phyloP scores from a whole-genome alignment of 2,329 filamentous ascomycete species.

The Paecilomyces dactylethromorphus region DNA sequence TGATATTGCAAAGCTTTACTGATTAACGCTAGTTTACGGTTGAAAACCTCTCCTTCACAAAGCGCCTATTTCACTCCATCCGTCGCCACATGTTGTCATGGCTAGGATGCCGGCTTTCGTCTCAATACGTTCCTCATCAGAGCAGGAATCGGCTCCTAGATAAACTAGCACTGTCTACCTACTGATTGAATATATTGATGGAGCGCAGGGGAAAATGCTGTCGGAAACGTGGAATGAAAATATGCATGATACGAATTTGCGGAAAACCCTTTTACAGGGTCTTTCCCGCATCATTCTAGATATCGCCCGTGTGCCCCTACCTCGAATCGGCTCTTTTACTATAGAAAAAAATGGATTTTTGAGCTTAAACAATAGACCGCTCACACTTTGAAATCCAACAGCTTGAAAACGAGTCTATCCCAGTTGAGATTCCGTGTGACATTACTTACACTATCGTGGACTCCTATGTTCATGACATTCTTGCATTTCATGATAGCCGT shows the following conservation, averaged over 20 bases:
- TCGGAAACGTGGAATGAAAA: constrained; percentile 14
- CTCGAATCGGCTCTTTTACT: constrained; percentile 27
- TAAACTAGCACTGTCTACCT: constrained; percentile 8
- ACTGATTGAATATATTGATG: constrained; percentile 15
- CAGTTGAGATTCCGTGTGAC: constrained; percentile 13
- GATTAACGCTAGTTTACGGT: background rate
- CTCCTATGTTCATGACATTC: constrained; percentile 15
- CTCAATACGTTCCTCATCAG: background rate
- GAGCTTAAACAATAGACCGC: constrained; percentile 13
- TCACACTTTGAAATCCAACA: constrained; percentile 13
- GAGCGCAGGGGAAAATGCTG: constrained; percentile 13
- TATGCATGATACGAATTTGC: constrained; percentile 6
- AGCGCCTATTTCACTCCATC: background rate
- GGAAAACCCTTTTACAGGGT: constrained; percentile 14
- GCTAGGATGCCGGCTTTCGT: background rate
- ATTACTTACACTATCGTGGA: constrained; percentile 16
- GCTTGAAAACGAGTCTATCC: constrained; percentile 17
- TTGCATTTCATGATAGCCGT: constrained; percentile 16
- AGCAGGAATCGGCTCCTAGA: background rate
- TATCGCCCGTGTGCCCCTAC: constrained; percentile 14
- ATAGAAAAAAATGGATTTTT: constrained; percentile 18
- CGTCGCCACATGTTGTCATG: background rate
- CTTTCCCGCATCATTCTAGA: constrained; percentile 13
- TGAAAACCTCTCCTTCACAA: background rate
- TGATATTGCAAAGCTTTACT: background rate